Evolutionary conservation across 139 green algal species (phyloP).

Genomic region (Nannochloris sp.): DNA sequence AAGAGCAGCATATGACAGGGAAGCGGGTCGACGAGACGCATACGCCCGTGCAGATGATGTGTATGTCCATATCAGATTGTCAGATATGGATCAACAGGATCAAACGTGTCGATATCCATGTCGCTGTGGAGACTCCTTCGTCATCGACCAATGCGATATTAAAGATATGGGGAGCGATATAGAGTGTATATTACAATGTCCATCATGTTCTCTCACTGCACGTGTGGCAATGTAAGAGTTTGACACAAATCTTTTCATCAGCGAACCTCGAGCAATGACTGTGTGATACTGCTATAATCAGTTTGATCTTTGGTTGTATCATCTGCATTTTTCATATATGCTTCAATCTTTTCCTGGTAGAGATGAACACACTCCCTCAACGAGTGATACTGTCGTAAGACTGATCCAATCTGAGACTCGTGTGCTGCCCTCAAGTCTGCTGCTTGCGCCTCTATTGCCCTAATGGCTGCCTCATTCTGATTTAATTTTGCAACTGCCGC

Average conservation of each 20-base stretch:
- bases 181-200: not conserved
- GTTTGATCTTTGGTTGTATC: not conserved
- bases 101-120: constrained; percentile 16
- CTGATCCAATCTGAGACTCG: constrained; percentile 20
- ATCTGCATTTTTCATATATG: constrained; percentile 18
- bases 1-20: constrained; percentile 16
- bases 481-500: constrained; percentile 45
- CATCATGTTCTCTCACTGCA: constrained; percentile 7
- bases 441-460: constrained; percentile 28
- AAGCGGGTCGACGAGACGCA: not conserved
- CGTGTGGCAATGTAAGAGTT: not conserved
- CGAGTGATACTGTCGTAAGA: constrained; percentile 34
- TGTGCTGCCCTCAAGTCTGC: constrained; percentile 31
- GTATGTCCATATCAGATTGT: not conserved
- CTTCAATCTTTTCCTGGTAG: constrained; percentile 38
- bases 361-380: constrained; percentile 28
- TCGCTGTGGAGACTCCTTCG: constrained; percentile 24
- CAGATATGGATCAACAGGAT: not conserved
- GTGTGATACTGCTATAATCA: constrained; percentile 1
- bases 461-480: constrained; percentile 58
- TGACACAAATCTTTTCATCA: not conserved
- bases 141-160: not conserved
- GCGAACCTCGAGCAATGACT: not conserved
- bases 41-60: not conserved
- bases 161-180: not conserved